Evolutionary conservation across 352 stramenopile species (phyloP), one percentile per base, ranked within the genome.

Genomic region (Phytophthora melonis): DNA sequence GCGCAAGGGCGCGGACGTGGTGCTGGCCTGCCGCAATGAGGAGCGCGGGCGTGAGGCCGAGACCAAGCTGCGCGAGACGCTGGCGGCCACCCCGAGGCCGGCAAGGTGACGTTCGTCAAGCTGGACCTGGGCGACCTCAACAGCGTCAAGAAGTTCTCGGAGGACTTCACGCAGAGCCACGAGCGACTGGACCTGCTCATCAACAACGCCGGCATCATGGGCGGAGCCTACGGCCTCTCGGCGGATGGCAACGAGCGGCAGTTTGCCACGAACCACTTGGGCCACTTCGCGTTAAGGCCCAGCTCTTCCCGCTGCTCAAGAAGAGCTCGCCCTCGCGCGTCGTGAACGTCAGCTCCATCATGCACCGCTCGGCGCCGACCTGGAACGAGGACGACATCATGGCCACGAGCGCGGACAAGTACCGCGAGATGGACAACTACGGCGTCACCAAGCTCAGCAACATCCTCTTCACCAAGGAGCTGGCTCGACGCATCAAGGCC

Each of bases 401-500:
- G 21, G 36, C 59, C 30, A 58, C 66, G 13, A 64, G 49, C 11
- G 34, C 70, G 16, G 43, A 73, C 16, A 78, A 69, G 25, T 82
- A 82, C 70, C 39, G 63, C 18, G 55, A 70, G 25, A 77, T 73
- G 70, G 50, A 64, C 18, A 73, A 58, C 43, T 99, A 99, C 71
- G 83, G 83, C 25, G 72, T 89, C 58, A 95, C 86, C 43, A 99
- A 99, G 80, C 75, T 98, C 19, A 87, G 81, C 66, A 98, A 98
- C 70, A 87, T 98, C 49, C 68, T 98, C 3, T 98, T 98, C 76
- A 90, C 92, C 3, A 70, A 93, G 54, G 94, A 98, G 57, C 68
- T 99, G 10, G 81, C 94, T 53, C 78, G 84, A 19, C 81, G 88
- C 1, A 43, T 84, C 19, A 54, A 72, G 9, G 25, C 61, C 0